Conservation (phyloP, 2,329 filamentous ascomycete genomes). For the Pseudopyricularia javanii region DNA sequence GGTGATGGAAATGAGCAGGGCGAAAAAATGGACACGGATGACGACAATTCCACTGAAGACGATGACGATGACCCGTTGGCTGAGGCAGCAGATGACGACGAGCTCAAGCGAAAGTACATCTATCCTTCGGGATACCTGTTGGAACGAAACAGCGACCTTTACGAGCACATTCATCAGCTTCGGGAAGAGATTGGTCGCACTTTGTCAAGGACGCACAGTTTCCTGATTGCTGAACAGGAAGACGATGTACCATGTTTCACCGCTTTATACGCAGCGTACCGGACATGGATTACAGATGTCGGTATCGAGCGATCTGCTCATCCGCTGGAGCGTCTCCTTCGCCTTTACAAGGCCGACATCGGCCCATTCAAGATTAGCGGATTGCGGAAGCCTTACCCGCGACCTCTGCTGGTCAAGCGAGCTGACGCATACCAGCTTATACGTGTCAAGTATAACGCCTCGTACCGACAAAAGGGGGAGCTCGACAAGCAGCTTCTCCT, state of each 20-base stretch:
- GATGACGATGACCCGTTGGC: constrained; percentile 49
- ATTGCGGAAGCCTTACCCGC: constrained; percentile 80
- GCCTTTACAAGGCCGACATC: constrained; percentile 76
- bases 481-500: constrained; percentile 75
- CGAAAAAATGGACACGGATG: constrained; percentile 32
- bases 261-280: constrained; percentile 79
- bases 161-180: constrained; percentile 66
- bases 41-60: constrained; percentile 46
- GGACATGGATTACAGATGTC: constrained; percentile 95
- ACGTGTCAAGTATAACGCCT: constrained; percentile 85
- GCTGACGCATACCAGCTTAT: constrained; percentile 92
- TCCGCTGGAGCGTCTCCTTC: constrained; percentile 74
- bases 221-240: constrained; percentile 73
- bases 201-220: constrained; percentile 72
- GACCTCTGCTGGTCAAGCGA: constrained; percentile 80
- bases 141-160: constrained; percentile 47
- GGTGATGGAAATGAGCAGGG: constrained; percentile 38
- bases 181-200: constrained; percentile 70
- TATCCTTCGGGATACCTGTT: constrained; percentile 84
- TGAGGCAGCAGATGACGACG: constrained; percentile 64
- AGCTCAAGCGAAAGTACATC: constrained; percentile 73
- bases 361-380: constrained; percentile 92
- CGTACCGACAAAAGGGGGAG: constrained; percentile 77
- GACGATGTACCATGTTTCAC: constrained; percentile 96
- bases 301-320: constrained; percentile 93